Percentiles rank a stretch among this genome's conserved stretches.
Conservation (phyloP, 176 grass and related monocot species). For the Musa acuminata region DNA sequence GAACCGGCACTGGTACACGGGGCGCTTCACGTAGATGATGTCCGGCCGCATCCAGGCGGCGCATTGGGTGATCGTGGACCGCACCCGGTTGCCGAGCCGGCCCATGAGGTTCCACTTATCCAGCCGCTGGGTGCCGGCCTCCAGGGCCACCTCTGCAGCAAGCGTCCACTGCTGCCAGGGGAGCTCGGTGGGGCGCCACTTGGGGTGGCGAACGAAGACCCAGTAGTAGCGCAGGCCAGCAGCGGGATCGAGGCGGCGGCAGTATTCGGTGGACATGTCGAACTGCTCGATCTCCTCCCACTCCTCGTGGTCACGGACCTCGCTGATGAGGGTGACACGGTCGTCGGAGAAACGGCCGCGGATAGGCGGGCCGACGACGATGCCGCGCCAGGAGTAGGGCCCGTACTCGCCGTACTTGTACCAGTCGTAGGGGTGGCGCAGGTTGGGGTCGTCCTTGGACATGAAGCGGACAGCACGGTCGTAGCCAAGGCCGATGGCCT, state of each 20-base stretch:
- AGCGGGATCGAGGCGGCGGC: constrained; percentile 37
- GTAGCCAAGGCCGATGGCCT: constrained; percentile 86
- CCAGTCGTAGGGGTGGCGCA: constrained; percentile 85
- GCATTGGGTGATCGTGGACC: constrained; percentile 58
- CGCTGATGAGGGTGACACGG: constrained; percentile 62
- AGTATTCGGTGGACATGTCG: constrained; percentile 68
- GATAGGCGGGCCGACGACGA: constrained; percentile 83
- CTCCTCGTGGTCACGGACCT: constrained; percentile 68
- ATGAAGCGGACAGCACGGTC: constrained; percentile 87
- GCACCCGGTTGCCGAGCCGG: constrained; percentile 53
- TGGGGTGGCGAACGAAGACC: constrained; percentile 86
- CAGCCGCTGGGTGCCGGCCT: constrained; percentile 41
- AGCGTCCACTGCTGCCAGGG: constrained; percentile 92
- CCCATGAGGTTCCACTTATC: constrained; percentile 92
- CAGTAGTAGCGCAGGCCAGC: constrained; percentile 56
- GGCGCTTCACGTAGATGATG: constrained; percentile 72
- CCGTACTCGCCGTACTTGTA: constrained; percentile 82
- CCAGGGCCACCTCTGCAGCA: constrained; percentile 61
- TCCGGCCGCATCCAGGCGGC: constrained; percentile 81
- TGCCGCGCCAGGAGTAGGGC: constrained; percentile 88
- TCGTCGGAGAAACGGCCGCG: constrained; percentile 86
- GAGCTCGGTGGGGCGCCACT: constrained; percentile 60
- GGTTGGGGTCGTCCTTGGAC: constrained; percentile 67
- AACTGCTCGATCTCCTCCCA: constrained; percentile 74
- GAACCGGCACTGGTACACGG: constrained; percentile 75